Evolutionary conservation across 768 basidiomycete species (phyloP).

Genomic region (Mycena sanguinolenta): DNA sequence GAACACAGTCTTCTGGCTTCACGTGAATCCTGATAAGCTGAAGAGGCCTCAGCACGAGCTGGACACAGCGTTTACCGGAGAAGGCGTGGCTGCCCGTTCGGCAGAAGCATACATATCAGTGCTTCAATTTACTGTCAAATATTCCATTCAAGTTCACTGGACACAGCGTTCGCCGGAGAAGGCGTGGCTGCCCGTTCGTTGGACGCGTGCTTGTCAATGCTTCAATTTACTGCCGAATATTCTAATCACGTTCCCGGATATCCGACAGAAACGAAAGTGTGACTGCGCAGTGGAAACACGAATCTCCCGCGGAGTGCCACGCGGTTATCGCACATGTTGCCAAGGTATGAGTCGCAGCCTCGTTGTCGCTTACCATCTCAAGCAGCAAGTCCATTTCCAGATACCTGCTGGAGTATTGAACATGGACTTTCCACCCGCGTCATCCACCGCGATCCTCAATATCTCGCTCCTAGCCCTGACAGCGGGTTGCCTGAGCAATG

Average conservation of each 20-base stretch:
- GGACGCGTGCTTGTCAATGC: too few relatives aligned
- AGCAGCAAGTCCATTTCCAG: neutral
- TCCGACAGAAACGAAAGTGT: conserved; percentile 11
- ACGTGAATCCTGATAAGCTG: conserved; percentile 10
- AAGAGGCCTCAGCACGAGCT: conserved; percentile 1
- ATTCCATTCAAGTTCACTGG: neutral
- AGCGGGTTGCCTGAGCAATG: conserved; percentile 58
- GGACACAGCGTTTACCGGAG: neutral
- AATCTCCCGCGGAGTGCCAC: conserved; percentile 12
- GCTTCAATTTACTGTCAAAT: neutral
- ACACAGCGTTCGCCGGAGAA: too few relatives aligned
- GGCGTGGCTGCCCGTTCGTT: too few relatives aligned
- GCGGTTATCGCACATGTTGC: conserved; percentile 10
- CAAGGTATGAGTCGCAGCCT: conserved; percentile 5
- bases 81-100: conserved; percentile 1
- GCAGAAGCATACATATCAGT: conserved; percentile 13
- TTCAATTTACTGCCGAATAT: too few relatives aligned
- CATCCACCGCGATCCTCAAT: conserved; percentile 60
- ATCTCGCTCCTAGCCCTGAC: conserved; percentile 62
- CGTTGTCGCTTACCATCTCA: neutral
- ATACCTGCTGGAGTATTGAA: neutral
- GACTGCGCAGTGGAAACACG: conserved; percentile 14
- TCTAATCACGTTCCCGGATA: too few relatives aligned
- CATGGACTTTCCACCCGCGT: conserved; percentile 8
- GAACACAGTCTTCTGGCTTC: conserved; percentile 19